Evolutionary conservation across 169 alveolate species (phyloP).

Genomic region (Besnoitia besnoiti): DNA sequence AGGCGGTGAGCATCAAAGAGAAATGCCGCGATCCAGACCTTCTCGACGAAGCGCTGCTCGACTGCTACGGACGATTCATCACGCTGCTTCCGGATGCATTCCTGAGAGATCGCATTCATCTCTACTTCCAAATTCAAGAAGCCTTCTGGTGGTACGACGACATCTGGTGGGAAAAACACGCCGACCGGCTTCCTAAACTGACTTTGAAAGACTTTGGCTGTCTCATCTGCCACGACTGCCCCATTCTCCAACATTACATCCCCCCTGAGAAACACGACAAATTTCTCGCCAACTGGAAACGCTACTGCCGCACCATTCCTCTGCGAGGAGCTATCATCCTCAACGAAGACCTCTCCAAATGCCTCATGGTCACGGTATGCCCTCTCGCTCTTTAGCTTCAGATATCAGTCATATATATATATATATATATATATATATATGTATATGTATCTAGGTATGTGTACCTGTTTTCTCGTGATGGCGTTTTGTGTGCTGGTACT

Average conservation of each 20-base stretch:
- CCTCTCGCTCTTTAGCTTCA: not conserved
- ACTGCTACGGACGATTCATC: constrained; percentile 90
- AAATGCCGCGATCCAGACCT: constrained; percentile 74
- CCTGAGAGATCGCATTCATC: constrained; percentile 85
- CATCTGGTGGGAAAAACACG: constrained; percentile 87
- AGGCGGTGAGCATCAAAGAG: constrained; percentile 45
- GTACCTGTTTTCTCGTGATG: not conserved
- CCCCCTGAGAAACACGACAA: constrained; percentile 79
- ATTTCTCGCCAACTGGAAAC: constrained; percentile 79
- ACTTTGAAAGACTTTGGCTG: constrained; percentile 82
- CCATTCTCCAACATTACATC: constrained; percentile 72
- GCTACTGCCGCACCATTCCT: constrained; percentile 85
- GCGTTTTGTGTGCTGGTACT: not conserved
- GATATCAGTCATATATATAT: not conserved
- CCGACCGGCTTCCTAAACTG: constrained; percentile 79
- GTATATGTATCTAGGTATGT: not conserved
- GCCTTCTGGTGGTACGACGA: constrained; percentile 94
- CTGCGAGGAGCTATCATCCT: constrained; percentile 89
- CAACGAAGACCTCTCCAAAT: constrained; percentile 81
- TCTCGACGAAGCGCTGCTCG: constrained; percentile 81
- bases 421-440: not conserved
- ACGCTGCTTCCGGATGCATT: constrained; percentile 88
- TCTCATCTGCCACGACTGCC: constrained; percentile 86
- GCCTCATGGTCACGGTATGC: constrained; percentile 73
- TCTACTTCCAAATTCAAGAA: constrained; percentile 89